Evolutionary conservation across 108 stramenopile genomes (phyloP).

Genomic region (Nitzschia putrida): DNA sequence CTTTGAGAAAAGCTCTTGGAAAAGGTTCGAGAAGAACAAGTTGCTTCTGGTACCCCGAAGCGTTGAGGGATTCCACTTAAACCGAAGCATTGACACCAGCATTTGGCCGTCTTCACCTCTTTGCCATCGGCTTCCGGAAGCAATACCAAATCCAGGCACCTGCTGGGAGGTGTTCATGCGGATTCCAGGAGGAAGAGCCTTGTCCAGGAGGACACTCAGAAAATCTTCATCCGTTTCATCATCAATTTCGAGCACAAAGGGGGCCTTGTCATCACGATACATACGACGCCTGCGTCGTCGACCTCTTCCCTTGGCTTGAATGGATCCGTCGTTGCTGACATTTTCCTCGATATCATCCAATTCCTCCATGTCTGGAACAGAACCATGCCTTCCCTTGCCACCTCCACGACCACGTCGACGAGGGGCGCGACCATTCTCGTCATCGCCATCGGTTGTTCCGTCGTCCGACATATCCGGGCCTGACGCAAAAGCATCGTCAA

Average conservation of each 20-base stretch:
- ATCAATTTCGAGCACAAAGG: conserved; percentile 86
- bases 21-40: conserved; percentile 73
- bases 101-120: conserved; percentile 74
- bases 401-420: neutral
- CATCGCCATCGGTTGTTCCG: conserved; percentile 30
- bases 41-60: conserved; percentile 79
- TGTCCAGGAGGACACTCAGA: conserved; percentile 76
- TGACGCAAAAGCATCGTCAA: conserved; percentile 53
- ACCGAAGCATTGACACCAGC: conserved; percentile 86
- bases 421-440: conserved; percentile 28
- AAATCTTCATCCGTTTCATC: conserved; percentile 93
- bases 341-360: conserved; percentile 57
- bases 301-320: conserved; percentile 44
- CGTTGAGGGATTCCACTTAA: conserved; percentile 77
- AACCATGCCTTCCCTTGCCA: neutral
- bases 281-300: conserved; percentile 64
- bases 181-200: conserved; percentile 70
- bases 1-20: conserved; percentile 83
- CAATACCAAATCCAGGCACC: conserved; percentile 78
- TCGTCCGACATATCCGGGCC: conserved; percentile 47
- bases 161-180: conserved; percentile 70
- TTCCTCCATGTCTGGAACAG: conserved; percentile 73
- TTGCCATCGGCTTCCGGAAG: conserved; percentile 56
- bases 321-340: conserved; percentile 30
- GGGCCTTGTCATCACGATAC: conserved; percentile 84